Evolutionary conservation across 352 stramenopile genomes (phyloP).

Genomic region (Pythium brassicae): DNA sequence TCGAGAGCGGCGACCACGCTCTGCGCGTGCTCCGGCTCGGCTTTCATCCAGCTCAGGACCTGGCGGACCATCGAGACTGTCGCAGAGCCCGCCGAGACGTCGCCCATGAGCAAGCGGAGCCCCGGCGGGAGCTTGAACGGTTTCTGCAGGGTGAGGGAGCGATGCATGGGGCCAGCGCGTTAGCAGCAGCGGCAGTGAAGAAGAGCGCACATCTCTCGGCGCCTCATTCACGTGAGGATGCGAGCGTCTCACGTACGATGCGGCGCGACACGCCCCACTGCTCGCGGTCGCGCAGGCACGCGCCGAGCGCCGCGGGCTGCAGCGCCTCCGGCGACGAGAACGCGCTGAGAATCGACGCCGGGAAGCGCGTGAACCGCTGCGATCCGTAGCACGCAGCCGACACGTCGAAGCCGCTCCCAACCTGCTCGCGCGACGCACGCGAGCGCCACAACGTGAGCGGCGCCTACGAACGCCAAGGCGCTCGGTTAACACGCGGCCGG

Average conservation of each 20-base stretch:
- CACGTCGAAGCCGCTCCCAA: conserved; percentile 98
- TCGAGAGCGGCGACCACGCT: conserved; percentile 32
- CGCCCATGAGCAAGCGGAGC: conserved; percentile 92
- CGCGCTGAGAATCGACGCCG: conserved; percentile 38
- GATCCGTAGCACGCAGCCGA: conserved; percentile 92
- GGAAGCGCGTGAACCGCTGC: conserved; percentile 92
- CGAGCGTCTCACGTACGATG: conserved; percentile 28
- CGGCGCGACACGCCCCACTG: conserved; percentile 43
- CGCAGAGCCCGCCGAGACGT: conserved; percentile 92
- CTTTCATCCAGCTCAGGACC: conserved; percentile 31
- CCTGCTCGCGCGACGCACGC: conserved; percentile 24
- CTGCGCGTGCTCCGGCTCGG: conserved; percentile 24
- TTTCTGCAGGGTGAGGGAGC: conserved; percentile 24
- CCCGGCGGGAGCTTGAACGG: conserved; percentile 54
- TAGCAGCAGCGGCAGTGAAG: too few species aligned
- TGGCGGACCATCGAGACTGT: conserved; percentile 83
- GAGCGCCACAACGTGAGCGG: too few species aligned
- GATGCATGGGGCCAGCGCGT: too few species aligned
- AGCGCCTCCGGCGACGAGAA: conserved; percentile 55
- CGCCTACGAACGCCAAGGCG: too few species aligned
- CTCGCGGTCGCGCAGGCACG: conserved; percentile 31
- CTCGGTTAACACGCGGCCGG: too few species aligned
- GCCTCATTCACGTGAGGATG: too few species aligned
- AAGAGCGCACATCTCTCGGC: too few species aligned
- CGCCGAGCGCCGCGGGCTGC: conserved; percentile 45